Conservation (phyloP, 1,139 yeast genomes). For the Yamadazyma aaseri region DNA sequence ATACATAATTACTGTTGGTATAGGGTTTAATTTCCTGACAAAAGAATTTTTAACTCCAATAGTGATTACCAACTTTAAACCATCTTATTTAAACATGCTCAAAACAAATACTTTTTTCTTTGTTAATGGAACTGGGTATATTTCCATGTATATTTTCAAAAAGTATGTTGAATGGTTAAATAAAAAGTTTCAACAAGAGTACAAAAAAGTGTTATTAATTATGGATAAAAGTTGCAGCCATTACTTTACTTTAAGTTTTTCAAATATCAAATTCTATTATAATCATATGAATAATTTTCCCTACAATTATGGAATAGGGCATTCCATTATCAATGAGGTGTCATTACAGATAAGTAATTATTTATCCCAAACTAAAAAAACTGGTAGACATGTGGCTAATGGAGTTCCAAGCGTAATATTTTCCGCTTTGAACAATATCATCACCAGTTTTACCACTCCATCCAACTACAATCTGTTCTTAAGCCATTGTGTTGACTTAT, state of each 20-base stretch:
- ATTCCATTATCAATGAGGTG: conserved; percentile 8
- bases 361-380: conserved; percentile 1
- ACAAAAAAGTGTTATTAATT: conserved; percentile 7
- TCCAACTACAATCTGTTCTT: conserved; percentile 8
- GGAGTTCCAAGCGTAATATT: conserved; percentile 10
- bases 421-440: conserved; percentile 6
- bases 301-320: conserved; percentile 11
- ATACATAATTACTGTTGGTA: conserved; percentile 16
- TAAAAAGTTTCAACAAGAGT: conserved; percentile 1
- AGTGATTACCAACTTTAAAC: conserved; percentile 14
- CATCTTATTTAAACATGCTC: not conserved
- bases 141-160: conserved; percentile 8
- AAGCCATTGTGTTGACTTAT: conserved; percentile 9
- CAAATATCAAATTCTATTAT: conserved; percentile 9
- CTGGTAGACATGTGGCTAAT: no score
- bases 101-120: not conserved
- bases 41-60: conserved; percentile 19
- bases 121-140: conserved; percentile 11
- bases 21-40: conserved; percentile 19
- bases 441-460: conserved; percentile 6
- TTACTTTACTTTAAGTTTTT: conserved; percentile 5
- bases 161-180: conserved; percentile 8
- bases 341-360: conserved; percentile 7
- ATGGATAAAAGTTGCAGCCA: conserved; percentile 7
- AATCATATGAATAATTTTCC: conserved; percentile 11